Evolutionary conservation across 257 asterid species (phyloP), one percentile per base, ranked within the genome.

Genomic region (Sherardia arvensis): DNA sequence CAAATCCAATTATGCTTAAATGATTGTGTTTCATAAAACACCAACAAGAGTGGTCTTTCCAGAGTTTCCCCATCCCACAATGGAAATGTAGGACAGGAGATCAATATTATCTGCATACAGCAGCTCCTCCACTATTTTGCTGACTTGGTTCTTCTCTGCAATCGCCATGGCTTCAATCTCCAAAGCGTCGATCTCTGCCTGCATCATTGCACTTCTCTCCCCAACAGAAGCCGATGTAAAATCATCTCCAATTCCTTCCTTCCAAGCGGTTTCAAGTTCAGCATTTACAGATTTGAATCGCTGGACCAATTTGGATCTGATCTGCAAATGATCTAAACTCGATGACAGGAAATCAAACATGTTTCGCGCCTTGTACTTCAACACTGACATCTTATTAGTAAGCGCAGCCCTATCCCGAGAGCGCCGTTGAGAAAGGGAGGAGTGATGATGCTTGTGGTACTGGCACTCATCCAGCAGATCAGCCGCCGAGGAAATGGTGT

Each of bases 401-500:
- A n/a, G n/a, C n/a, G n/a, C n/a, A n/a, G n/a, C n/a, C n/a, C n/a
- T n/a, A 22, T 0, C 54, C 15, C 2, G 38, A 4, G 29, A 23
- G 34, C 56, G 59, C n/a, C n/a, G n/a, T n/a, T n/a, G n/a, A n/a
- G n/a, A n/a, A 9, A 53, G 53, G 3, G 26, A 22, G 3, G 26
- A 22, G 2, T 4, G 18, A 17, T 38, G 64, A 10, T 62, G 33
- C 25, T 11, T 58, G 56, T 61, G 65, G 30, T 72, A 76, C 5
- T 27, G 55, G 40, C 65, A 64, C 57, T 62, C 45, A 2, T 65
- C 77, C 4, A 69, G 53, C 62, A 73, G 66, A 36, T 65, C 53
- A 38, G 65, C 78, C 15, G 73, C 72, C 51, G 21, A 29, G 40
- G 20, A 67, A 58, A 62, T 68, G 25, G 26, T 14, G 20, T 0